Evolutionary conservation across 2,329 filamentous ascomycete genomes (phyloP).

Genomic region (Dothistroma septosporum): DNA sequence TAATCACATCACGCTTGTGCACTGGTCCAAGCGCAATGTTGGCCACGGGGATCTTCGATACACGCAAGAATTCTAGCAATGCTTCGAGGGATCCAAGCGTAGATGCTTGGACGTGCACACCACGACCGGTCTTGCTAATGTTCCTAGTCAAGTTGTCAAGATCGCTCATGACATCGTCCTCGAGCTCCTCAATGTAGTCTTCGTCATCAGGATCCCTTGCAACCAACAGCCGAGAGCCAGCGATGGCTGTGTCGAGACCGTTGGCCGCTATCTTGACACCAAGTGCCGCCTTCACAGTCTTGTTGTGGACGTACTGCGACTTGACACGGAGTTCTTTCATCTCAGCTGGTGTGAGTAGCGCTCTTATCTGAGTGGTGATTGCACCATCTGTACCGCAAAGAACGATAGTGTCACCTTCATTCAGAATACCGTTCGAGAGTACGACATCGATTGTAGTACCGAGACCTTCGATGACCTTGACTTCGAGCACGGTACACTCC

Average conservation of each 20-base stretch:
- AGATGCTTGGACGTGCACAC: slow-evolving; percentile 95
- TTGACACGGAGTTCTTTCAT: slow-evolving; percentile 94
- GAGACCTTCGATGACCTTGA: slow-evolving; percentile 98
- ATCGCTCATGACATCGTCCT: slow-evolving; percentile 94
- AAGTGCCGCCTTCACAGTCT: slow-evolving; percentile 95
- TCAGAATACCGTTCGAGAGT: slow-evolving; percentile 88
- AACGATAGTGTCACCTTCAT: slow-evolving; percentile 90
- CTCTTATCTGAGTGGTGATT: slow-evolving; percentile 92
- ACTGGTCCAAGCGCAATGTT: slow-evolving; percentile 97
- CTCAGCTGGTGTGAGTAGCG: slow-evolving; percentile 84
- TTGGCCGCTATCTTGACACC: slow-evolving; percentile 99
- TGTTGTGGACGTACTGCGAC: slow-evolving; percentile 96
- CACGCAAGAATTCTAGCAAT: slow-evolving; percentile 89
- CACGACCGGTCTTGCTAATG: slow-evolving; percentile 85
- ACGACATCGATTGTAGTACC: slow-evolving; percentile 98
- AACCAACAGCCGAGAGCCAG: slow-evolving; percentile 88
- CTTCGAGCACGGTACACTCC: slow-evolving; percentile 94
- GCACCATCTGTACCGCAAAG: slow-evolving; percentile 95
- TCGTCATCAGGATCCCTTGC: slow-evolving; percentile 95
- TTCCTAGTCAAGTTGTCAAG: slow-evolving; percentile 85
- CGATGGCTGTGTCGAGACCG: slow-evolving; percentile 91
- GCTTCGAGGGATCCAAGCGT: slow-evolving; percentile 96
- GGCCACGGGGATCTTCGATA: slow-evolving; percentile 93
- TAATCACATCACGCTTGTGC: slow-evolving; percentile 97
- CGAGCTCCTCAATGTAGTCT: slow-evolving; percentile 67